Evolutionary conservation across 129 eudicot genomes (phyloP).

Genomic region (Tagetes erecta): DNA sequence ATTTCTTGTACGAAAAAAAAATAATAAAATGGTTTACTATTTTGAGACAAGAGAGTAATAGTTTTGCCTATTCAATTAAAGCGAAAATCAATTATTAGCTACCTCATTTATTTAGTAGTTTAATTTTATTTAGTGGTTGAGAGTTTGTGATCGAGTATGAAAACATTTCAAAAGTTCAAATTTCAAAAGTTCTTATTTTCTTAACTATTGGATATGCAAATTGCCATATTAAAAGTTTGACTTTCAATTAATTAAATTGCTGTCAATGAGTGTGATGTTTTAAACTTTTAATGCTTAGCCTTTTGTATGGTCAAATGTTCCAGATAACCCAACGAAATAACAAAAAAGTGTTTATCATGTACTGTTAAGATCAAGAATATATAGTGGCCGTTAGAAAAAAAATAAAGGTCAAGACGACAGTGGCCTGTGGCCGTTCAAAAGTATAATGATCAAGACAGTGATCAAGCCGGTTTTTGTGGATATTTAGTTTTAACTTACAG

Average conservation of each 20-base stretch:
- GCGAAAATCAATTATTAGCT: neutral
- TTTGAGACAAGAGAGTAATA: conserved; percentile 12
- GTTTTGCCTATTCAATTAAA: neutral
- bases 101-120: conserved; percentile 3
- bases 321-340: neutral
- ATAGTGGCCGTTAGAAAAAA: no score
- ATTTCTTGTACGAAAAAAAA: neutral
- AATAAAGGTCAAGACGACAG: no score
- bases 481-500: neutral
- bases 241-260: conserved; percentile 17
- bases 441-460: no score
- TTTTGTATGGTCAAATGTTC: conserved; percentile 19
- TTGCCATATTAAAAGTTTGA: conserved; percentile 4
- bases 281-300: conserved; percentile 12
- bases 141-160: neutral
- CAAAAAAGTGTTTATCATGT: neutral
- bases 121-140: conserved; percentile 3
- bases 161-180: conserved; percentile 25
- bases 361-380: neutral
- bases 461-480: no score
- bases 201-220: conserved; percentile 17
- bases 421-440: no score
- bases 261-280: conserved; percentile 36
- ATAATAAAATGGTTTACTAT: neutral
- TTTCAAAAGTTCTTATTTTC: conserved; percentile 17